Percentiles rank a stretch among this genome's conserved stretches.
phyloP scores from a whole-genome alignment of 1,284 basidiomycete genomes.

The Sporisorium iseilematis-ciliati region DNA sequence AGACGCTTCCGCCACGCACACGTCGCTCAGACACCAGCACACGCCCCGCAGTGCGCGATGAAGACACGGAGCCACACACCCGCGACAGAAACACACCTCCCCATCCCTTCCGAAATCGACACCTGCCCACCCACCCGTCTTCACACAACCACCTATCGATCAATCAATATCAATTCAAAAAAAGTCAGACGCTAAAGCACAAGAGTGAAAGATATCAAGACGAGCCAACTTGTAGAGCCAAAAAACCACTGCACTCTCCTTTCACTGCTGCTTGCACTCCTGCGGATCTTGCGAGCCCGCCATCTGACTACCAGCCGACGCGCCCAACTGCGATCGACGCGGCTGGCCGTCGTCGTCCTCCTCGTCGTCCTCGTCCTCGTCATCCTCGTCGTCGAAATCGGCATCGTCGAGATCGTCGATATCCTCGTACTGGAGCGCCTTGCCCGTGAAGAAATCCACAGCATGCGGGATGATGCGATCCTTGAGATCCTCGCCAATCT shows the following conservation, averaged over 20 bases:
- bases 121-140: too few relatives aligned
- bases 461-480: conserved; percentile 96
- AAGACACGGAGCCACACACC: too few relatives aligned
- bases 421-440: conserved; percentile 89
- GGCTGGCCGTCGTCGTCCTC: conserved; percentile 63
- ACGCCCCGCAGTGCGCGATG: too few relatives aligned
- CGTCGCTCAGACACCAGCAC: too few relatives aligned
- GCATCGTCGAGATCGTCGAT: conserved; percentile 73
- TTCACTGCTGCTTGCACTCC: conserved; percentile 67
- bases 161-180: too few relatives aligned
- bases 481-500: conserved; percentile 98
- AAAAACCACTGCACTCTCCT: neutral
- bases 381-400: conserved; percentile 72
- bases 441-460: conserved; percentile 89
- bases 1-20: too few relatives aligned
- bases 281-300: conserved; percentile 62
- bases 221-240: neutral
- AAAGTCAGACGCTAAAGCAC: too few relatives aligned
- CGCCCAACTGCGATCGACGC: conserved; percentile 52
- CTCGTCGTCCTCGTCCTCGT: conserved; percentile 69
- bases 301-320: conserved; percentile 51
- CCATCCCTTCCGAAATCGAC: too few relatives aligned
- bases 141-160: too few relatives aligned
- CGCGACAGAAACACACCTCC: too few relatives aligned
- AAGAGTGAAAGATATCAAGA: neutral